Conservation (phyloP, 306 rosid genomes). For the Malus asiatica region DNA sequence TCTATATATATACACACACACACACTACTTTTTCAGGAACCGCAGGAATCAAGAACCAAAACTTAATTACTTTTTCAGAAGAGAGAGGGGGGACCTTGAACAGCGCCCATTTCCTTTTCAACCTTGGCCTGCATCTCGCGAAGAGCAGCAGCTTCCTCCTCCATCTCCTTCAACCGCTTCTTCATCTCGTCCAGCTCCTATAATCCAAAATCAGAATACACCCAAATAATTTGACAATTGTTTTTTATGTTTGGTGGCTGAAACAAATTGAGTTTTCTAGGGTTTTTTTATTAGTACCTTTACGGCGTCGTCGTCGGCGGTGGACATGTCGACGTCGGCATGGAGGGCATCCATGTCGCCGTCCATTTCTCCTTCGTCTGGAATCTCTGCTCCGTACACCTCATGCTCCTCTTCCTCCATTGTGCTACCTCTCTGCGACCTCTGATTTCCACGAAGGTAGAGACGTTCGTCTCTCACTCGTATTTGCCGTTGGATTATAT, state of each 20-base stretch:
- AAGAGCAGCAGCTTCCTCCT: constrained; percentile 93
- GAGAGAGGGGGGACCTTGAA: constrained; percentile 48
- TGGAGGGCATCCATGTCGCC: constrained; percentile 42
- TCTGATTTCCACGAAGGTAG: neutral
- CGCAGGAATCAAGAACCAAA: neutral
- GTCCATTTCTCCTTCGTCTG: constrained; percentile 71
- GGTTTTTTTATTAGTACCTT: constrained; percentile 39
- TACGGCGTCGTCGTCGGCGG: constrained; percentile 69
- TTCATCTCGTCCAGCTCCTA: constrained; percentile 93
- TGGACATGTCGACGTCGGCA: constrained; percentile 67
- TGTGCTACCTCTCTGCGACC: neutral
- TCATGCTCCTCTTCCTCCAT: constrained; percentile 97
- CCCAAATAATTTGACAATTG: neutral
- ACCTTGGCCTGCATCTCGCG: constrained; percentile 98
- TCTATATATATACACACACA: too few species aligned
- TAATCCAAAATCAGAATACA: neutral
- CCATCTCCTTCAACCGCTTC: constrained; percentile 88
- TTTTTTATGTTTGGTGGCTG: neutral
- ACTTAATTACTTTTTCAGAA: neutral
- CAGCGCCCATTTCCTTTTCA: constrained; percentile 90
- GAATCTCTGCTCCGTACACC: constrained; percentile 95
- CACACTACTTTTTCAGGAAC: neutral
- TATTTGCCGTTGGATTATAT: neutral
- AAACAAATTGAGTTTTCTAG: neutral
- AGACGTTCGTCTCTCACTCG: neutral